Conservation (phyloP, 805 yeast species). For the Cyberlindnera euphorbiiphila region DNA sequence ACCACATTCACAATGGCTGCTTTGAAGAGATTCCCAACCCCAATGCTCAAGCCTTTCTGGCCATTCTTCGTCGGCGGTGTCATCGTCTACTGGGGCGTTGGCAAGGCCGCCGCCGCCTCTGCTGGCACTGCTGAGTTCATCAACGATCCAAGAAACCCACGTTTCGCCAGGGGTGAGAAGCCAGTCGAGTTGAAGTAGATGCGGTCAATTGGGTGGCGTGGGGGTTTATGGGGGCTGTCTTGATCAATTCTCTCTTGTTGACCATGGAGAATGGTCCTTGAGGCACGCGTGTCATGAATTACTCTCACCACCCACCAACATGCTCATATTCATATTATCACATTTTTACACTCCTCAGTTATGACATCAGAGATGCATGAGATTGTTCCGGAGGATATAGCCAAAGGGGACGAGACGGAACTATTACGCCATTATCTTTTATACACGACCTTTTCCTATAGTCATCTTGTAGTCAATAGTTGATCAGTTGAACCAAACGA, state of each 20-base stretch:
- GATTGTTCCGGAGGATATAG: too few relatives aligned
- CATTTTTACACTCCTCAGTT: too few relatives aligned
- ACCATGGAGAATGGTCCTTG: conserved; percentile 2
- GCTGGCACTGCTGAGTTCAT: conserved; percentile 75
- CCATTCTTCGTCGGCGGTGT: conserved; percentile 86
- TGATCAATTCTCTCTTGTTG: conserved; percentile 1
- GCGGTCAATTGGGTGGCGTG: background rate
- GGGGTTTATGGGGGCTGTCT: background rate
- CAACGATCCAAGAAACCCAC: conserved; percentile 96
- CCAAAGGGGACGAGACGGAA: conserved; percentile 2
- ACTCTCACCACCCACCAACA: too few relatives aligned
- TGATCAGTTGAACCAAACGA: too few relatives aligned
- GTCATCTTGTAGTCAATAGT: too few relatives aligned
- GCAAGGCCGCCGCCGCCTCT: conserved; percentile 65
- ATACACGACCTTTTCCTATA: conserved; percentile 8
- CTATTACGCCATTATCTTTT: conserved; percentile 7
- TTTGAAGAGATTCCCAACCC: conserved; percentile 42
- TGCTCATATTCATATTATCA: too few relatives aligned
- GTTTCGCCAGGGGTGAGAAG: conserved; percentile 62
- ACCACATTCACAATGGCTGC: conserved; percentile 25
- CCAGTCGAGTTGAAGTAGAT: conserved; percentile 34
- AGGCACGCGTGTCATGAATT: too few relatives aligned
- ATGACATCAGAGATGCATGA: too few relatives aligned
- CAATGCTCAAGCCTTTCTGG: conserved; percentile 68
- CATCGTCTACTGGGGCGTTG: conserved; percentile 64